Percentiles rank a stretch among this genome's conserved stretches.
Evolutionary conservation across 805 yeast species (phyloP).

Genomic region (Kazachstania martiniae): DNA sequence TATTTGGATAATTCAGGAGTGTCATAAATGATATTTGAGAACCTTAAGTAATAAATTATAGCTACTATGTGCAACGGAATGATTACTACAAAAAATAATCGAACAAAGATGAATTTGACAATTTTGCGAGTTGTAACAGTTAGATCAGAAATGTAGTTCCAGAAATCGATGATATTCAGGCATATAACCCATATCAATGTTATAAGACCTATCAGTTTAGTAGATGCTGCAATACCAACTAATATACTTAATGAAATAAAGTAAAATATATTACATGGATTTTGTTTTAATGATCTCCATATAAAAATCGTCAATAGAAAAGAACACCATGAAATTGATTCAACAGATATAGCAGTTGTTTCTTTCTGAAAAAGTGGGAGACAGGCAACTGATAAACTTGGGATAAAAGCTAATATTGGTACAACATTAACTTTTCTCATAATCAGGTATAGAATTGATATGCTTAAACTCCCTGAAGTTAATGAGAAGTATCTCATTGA

Average conservation of each 20-base stretch:
- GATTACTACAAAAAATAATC: conserved; percentile 34
- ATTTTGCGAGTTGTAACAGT: conserved; percentile 31
- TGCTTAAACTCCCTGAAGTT: conserved; percentile 6
- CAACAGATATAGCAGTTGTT: conserved; percentile 19
- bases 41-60: conserved; percentile 44
- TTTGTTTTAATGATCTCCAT: conserved; percentile 37
- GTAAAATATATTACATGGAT: conserved; percentile 41
- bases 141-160: conserved; percentile 66
- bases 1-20: conserved; percentile 23
- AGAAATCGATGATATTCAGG: conserved; percentile 37
- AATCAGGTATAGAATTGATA: conserved; percentile 11
- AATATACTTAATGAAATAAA: conserved; percentile 38
- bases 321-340: conserved; percentile 35
- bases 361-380: conserved; percentile 12
- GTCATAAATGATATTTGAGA: conserved; percentile 11
- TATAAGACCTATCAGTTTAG: conserved; percentile 62
- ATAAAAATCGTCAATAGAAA: conserved; percentile 40
- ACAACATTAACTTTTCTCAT: conserved; percentile 27
- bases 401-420: conserved; percentile 32
- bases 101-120: conserved; percentile 31
- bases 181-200: conserved; percentile 55
- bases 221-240: conserved; percentile 46
- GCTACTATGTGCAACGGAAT: conserved; percentile 53
- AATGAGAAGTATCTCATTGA: conserved; percentile 8
- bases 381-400: conserved; percentile 14